These are phyloP conservation scores for Corymbia citriodora DNA, from an alignment of 441 rosid genomes.

Conservation along the genomic window DNA sequence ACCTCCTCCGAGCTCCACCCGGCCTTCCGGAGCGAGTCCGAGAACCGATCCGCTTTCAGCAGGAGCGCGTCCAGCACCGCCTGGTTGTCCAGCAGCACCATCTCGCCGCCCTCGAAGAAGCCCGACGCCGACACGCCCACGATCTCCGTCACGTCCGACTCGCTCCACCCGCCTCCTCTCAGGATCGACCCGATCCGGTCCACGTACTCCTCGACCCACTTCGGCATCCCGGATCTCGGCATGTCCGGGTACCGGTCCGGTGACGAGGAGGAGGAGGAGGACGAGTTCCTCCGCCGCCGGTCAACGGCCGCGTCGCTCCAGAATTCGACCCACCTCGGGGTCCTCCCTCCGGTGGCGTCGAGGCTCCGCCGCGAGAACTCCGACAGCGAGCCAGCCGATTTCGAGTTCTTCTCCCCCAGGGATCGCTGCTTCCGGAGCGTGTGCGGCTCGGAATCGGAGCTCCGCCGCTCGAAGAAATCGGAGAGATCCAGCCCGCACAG, in stretches of 20 bases:
- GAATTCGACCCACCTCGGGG: slow-evolving; percentile 93
- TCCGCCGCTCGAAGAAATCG: slow-evolving; percentile 68
- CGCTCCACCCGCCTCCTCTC: slow-evolving; percentile 83
- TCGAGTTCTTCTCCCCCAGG: slow-evolving; percentile 37
- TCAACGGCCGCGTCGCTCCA: slow-evolving; percentile 94
- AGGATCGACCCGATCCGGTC: slow-evolving; percentile 72
- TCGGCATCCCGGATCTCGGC: slow-evolving; percentile 57
- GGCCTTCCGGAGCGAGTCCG: slow-evolving; percentile 75
- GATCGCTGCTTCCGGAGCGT: slow-evolving; percentile 53
- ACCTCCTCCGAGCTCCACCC: slow-evolving; percentile 99
- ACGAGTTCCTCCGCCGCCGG: slow-evolving; percentile 69
- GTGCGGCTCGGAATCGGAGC: slow-evolving; percentile 35
- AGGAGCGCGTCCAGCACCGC: slow-evolving; percentile 72
- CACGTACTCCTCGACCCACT: slow-evolving; percentile 82
- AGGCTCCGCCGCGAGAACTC: slow-evolving; percentile 57
- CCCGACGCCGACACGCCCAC: slow-evolving; percentile 81
- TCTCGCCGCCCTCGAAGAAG: slow-evolving; percentile 57
- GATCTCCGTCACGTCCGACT: slow-evolving; percentile 66
- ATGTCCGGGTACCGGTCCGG: slow-evolving; percentile 71
- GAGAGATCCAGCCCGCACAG: slow-evolving; percentile 93
- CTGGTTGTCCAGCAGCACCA: slow-evolving; percentile 69
- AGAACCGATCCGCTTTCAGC: slow-evolving; percentile 77
- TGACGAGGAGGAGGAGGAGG: slow-evolving; percentile 59
- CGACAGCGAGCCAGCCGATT: slow-evolving; percentile 37
- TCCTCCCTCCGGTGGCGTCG: slow-evolving; percentile 42